Evolutionary conservation across 768 basidiomycete species (phyloP), one percentile per base, ranked within the genome.

Genomic region (Tulasnella calospora): DNA sequence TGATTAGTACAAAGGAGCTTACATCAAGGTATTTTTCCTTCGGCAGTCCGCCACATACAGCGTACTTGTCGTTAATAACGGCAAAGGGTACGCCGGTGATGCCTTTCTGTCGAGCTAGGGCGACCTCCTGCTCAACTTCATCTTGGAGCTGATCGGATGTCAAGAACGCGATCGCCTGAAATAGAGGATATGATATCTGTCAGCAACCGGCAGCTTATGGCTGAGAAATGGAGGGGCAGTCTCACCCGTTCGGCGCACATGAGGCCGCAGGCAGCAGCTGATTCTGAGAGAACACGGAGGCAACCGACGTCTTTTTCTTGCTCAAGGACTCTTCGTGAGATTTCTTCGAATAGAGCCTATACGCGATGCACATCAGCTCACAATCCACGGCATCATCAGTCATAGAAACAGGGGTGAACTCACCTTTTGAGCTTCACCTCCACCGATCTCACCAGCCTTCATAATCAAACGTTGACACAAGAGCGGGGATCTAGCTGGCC

Each of bases 71-170:
- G 82, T 94, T 90, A 80, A 94, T 90, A 81, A 94, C 89, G 35
- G 90, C 91, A 85, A 93, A 89, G 10, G 94, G 94, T 4, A 94
- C 92, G 46, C 93, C 93, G 7, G 88, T 90, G 73, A 95, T 89
- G 21, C 93, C 93, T 77, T 90, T 88, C 71, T 86, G 84, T 74
- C 89, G 88, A 47, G 92, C 91, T 72, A 89, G 87, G 7, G 87
- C 86, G 82, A 90, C 90, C 85, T 91, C 89, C 15, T 86, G 84
- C 79, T 90, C 85, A 0, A 94, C 90, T 80, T 92, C 91, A 73
- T 87, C 86, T 81, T 88, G 86, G 77, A 91, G 85, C 81, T 92
- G 92, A 81, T 90, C 87, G 3, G 91, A 89, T 55, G 89, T 80
- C 40, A 94, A 84, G 84, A 93, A 95, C 61, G 84, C 83, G 44